Evolutionary conservation across 2,329 filamentous ascomycete genomes (phyloP).

Genomic region (Penicillium thymicola): DNA sequence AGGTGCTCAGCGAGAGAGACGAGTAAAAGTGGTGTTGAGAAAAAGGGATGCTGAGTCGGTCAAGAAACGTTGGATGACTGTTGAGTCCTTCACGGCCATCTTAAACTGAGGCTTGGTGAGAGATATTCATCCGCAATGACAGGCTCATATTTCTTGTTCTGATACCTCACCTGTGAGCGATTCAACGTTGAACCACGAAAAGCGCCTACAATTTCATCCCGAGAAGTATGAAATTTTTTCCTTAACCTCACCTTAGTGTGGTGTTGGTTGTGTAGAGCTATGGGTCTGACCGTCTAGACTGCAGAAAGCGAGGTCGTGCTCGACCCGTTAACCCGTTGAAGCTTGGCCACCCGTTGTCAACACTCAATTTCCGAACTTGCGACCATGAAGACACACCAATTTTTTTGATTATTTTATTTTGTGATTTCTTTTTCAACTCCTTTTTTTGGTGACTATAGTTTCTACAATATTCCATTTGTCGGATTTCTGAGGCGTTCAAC

Average conservation of each 20-base stretch:
- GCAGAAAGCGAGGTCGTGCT: too few species aligned
- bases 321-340: too few species aligned
- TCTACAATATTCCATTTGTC: too few species aligned
- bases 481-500: too few species aligned
- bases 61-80: not conserved
- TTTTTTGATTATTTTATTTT: too few species aligned
- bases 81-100: too few species aligned
- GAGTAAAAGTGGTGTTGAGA: not conserved
- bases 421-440: rapidly evolving
- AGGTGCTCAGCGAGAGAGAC: not conserved
- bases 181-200: not conserved
- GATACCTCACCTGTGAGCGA: not conserved
- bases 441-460: too few species aligned
- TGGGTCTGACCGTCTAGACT: too few species aligned
- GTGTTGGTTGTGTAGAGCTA: too few species aligned
- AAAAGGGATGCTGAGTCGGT: not conserved
- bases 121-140: not conserved
- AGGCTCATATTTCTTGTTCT: not conserved
- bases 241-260: not conserved
- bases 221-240: not conserved
- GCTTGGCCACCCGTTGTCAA: too few species aligned
- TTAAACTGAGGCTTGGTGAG: not conserved
- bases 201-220: not conserved
- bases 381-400: too few species aligned
- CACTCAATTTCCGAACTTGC: too few species aligned